A percentile compares a stretch with the other conserved stretches of the same genome.
Conservation (phyloP, 768 basidiomycete genomes). For the Mycena chlorophos region DNA sequence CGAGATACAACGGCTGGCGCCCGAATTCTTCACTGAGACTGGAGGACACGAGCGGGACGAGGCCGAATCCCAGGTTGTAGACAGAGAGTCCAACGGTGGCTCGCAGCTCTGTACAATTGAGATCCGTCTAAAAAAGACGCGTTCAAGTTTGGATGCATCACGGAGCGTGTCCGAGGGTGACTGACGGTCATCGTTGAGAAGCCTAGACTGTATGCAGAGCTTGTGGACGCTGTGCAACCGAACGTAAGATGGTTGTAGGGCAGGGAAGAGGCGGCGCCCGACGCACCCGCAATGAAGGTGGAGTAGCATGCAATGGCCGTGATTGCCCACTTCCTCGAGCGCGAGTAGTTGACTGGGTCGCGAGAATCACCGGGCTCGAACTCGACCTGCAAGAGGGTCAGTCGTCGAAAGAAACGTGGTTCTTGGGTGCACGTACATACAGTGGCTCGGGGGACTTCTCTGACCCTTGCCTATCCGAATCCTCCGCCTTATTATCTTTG, state of each 20-base stretch:
- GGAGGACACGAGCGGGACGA: conserved; percentile 65
- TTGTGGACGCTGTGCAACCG: conserved; percentile 43
- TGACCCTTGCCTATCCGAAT: not conserved
- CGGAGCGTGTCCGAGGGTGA: not conserved
- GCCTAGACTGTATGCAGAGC: conserved; percentile 57
- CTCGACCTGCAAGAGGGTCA: conserved; percentile 34
- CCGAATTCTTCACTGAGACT: conserved; percentile 77
- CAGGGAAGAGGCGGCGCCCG: not conserved
- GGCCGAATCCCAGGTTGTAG: conserved; percentile 60
- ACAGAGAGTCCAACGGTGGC: conserved; percentile 52
- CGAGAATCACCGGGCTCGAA: conserved; percentile 39
- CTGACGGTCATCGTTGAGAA: conserved; percentile 51
- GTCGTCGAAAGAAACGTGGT: not conserved
- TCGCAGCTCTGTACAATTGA: conserved; percentile 45
- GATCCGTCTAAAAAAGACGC: conserved; percentile 31
- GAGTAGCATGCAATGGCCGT: conserved; percentile 48
- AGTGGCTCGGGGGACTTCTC: conserved; percentile 16
- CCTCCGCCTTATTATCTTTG: conserved; percentile 20
- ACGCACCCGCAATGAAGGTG: conserved; percentile 49
- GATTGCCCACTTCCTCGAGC: conserved; percentile 41
- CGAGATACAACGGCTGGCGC: conserved; percentile 57
- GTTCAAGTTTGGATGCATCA: conserved; percentile 33
- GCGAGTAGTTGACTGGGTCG: conserved; percentile 42
- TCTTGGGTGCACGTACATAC: conserved; percentile 19
- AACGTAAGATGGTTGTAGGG: not conserved